Evolutionary conservation across 2,329 filamentous ascomycete genomes (phyloP).

Genomic region (Trichoderma simmonsii): DNA sequence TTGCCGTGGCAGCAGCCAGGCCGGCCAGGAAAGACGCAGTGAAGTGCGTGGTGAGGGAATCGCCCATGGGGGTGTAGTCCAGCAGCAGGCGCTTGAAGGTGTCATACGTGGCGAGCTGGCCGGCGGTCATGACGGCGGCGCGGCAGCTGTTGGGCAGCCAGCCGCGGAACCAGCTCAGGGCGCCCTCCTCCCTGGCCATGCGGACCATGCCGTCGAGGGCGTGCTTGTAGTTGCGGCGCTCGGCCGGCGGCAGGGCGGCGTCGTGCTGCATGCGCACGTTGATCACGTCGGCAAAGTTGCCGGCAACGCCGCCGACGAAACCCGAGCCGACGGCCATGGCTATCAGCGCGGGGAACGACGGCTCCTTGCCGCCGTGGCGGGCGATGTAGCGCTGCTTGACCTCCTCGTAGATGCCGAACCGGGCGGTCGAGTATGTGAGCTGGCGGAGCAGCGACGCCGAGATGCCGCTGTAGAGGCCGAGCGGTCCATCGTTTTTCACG

Average conservation of each 20-base stretch:
- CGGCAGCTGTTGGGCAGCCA: slow-evolving; percentile 79
- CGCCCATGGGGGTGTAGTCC: slow-evolving; percentile 61
- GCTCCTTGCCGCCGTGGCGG: slow-evolving; percentile 43
- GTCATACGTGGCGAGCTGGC: slow-evolving; percentile 82
- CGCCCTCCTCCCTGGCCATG: slow-evolving; percentile 84
- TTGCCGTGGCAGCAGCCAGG: slow-evolving; percentile 79
- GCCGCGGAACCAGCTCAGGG: slow-evolving; percentile 73
- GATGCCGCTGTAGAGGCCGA: slow-evolving; percentile 84
- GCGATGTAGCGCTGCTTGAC: slow-evolving; percentile 65
- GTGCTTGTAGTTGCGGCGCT: slow-evolving; percentile 85
- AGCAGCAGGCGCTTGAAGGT: slow-evolving; percentile 72
- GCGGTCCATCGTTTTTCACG: slow-evolving; percentile 68
- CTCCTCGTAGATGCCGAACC: slow-evolving; percentile 95
- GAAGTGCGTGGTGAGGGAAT: slow-evolving; percentile 76
- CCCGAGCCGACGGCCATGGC: slow-evolving; percentile 81
- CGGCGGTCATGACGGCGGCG: slow-evolving; percentile 83
- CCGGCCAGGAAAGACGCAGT: slow-evolving; percentile 74
- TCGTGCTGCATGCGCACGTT: slow-evolving; percentile 99
- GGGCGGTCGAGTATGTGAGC: slow-evolving; percentile 91
- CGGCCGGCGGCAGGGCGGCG: slow-evolving; percentile 66
- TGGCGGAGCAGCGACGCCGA: slow-evolving; percentile 91
- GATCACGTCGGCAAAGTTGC: slow-evolving; percentile 92
- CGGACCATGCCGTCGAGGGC: slow-evolving; percentile 81
- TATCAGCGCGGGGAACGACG: slow-evolving; percentile 73
- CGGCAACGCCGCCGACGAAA: slow-evolving; percentile 82